A percentile compares a stretch with the other conserved stretches of the same genome.
phyloP scores from a whole-genome alignment of 768 basidiomycete genomes.

The Tricholoma saponaceum region DNA sequence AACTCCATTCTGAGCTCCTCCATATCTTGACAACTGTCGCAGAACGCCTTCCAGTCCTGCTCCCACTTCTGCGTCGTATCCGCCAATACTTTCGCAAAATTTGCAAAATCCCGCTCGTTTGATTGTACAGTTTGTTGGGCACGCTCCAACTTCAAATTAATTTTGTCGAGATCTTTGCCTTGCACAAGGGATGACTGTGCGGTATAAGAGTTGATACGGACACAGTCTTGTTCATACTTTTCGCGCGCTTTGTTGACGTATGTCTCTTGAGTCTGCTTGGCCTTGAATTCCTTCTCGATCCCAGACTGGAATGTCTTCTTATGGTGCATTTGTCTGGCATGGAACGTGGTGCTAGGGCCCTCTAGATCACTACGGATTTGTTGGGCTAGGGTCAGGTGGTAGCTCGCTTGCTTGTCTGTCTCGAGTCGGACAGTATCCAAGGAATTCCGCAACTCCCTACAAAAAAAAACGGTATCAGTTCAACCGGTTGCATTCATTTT shows the following conservation, averaged over 20 bases:
- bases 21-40: conserved; percentile 92
- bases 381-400: conserved; percentile 69
- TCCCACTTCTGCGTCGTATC: conserved; percentile 89
- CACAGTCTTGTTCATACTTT: conserved; percentile 90
- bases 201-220: conserved; percentile 90
- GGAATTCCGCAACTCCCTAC: conserved; percentile 76
- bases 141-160: conserved; percentile 80
- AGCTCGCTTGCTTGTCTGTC: conserved; percentile 76
- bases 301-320: conserved; percentile 67
- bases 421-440: conserved; percentile 78
- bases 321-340: conserved; percentile 61
- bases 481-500: neutral
- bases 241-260: conserved; percentile 88
- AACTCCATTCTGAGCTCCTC: conserved; percentile 95
- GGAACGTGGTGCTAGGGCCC: conserved; percentile 53
- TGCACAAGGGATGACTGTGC: conserved; percentile 89
- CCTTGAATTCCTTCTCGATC: conserved; percentile 90
- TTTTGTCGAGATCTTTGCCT: conserved; percentile 90
- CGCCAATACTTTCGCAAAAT: conserved; percentile 74
- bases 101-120: conserved; percentile 91
- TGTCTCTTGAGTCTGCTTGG: conserved; percentile 80
- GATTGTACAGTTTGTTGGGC: conserved; percentile 88
- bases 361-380: conserved; percentile 79
- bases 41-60: conserved; percentile 89
- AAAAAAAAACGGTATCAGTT: conserved; percentile 17